Percentiles rank a stretch among this genome's conserved stretches.
Conservation (phyloP, 805 yeast species). For the Cyberlindnera meyerae region DNA sequence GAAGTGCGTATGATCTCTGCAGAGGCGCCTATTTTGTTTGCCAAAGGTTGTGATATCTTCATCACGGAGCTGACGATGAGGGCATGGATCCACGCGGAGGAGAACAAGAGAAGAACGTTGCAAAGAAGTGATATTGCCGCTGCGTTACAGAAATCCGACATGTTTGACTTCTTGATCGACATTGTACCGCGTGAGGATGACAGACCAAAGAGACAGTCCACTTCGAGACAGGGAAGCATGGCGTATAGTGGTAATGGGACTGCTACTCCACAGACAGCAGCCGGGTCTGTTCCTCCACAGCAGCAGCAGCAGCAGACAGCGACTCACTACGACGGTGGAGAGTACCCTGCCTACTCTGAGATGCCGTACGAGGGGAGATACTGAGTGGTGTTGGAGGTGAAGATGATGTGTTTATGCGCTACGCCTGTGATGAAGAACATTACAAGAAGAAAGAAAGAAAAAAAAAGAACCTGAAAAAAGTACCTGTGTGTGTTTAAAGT, state of each 20-base stretch:
- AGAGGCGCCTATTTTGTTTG: constrained; percentile 95
- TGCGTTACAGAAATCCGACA: constrained; percentile 89
- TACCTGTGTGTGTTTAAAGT: neutral
- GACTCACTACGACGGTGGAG: constrained; percentile 1
- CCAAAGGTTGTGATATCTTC: constrained; percentile 96
- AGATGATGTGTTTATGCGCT: constrained; percentile 3
- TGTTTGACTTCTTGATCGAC: constrained; percentile 96
- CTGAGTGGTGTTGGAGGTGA: constrained; percentile 1
- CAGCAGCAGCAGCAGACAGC: no score
- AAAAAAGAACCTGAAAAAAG: no score
- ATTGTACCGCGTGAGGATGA: constrained; percentile 86
- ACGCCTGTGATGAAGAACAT: no score
- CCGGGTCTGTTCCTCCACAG: constrained; percentile 1
- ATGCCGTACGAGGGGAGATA: constrained; percentile 3
- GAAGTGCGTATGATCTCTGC: constrained; percentile 97
- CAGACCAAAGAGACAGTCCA: constrained; percentile 25
- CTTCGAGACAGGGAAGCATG: constrained; percentile 11
- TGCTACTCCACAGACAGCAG: no score
- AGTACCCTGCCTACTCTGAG: constrained; percentile 2
- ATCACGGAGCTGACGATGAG: constrained; percentile 97
- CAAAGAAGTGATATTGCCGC: constrained; percentile 95
- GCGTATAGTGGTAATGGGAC: neutral
- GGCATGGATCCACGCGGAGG: constrained; percentile 99
- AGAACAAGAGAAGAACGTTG: constrained; percentile 87
- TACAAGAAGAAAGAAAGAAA: no score